Conservation (phyloP, 495 filamentous ascomycete genomes). For the Hypoxylon trugodes region DNA sequence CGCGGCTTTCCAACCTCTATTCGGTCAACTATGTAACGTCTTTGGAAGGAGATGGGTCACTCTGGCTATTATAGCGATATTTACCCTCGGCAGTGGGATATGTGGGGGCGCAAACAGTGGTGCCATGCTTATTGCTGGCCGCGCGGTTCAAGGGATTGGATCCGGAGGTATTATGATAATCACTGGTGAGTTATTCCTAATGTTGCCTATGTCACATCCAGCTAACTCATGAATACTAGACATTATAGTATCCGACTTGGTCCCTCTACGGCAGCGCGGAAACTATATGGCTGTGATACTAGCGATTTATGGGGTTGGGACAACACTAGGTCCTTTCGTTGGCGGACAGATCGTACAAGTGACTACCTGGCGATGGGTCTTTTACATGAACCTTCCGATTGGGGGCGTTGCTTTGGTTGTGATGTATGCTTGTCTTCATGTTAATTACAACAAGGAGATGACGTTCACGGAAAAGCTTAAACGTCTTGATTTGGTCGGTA, state of each 20-base stretch:
- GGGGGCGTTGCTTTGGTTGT: slow-evolving; percentile 31
- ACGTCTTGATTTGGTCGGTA: slow-evolving; percentile 45
- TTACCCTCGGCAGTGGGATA: slow-evolving; percentile 48
- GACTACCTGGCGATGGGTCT: slow-evolving; percentile 48
- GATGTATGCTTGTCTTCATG: slow-evolving; percentile 38
- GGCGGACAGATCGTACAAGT: slow-evolving; percentile 68
- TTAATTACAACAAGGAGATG: slow-evolving; percentile 29
- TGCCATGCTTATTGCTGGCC: slow-evolving; percentile 74
- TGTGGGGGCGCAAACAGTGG: slow-evolving; percentile 39
- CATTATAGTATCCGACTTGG: slow-evolving; percentile 77
- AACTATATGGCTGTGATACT: slow-evolving; percentile 61
- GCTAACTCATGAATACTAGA: slow-evolving; percentile 53
- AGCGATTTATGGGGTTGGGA: slow-evolving; percentile 69
- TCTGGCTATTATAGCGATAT: slow-evolving; percentile 43
- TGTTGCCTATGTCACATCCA: background rate
- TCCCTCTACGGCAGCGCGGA: slow-evolving; percentile 69
- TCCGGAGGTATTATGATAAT: slow-evolving; percentile 77
- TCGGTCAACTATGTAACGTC: slow-evolving; percentile 48
- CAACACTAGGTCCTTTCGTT: slow-evolving; percentile 71
- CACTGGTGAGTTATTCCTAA: slow-evolving; percentile 26
- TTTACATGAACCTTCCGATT: slow-evolving; percentile 21
- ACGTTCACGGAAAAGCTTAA: slow-evolving; percentile 20
- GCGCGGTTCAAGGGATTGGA: slow-evolving; percentile 78
- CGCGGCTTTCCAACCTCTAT: slow-evolving; percentile 56
- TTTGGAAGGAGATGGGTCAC: slow-evolving; percentile 53